phyloP scores from a whole-genome alignment of 768 basidiomycete genomes.

The Crepidotus variabilis region DNA sequence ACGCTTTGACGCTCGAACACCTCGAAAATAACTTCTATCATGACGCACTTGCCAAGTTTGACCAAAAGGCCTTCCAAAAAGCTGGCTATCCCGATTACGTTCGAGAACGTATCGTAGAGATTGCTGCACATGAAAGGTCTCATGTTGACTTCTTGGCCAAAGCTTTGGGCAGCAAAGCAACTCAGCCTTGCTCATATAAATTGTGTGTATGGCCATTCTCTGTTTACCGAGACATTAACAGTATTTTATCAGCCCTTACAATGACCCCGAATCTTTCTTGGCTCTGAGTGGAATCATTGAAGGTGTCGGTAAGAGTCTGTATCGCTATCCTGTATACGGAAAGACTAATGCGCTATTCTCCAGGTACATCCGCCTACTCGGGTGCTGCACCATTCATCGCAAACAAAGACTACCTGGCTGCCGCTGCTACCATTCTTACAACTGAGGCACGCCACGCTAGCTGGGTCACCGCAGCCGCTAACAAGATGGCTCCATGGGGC shows the following conservation, averaged over 20 bases:
- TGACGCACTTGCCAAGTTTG: slow-evolving; percentile 40
- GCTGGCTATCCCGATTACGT: slow-evolving; percentile 49
- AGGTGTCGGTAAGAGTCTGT: slow-evolving; percentile 34
- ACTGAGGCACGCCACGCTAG: slow-evolving; percentile 60
- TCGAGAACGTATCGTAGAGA: slow-evolving; percentile 46
- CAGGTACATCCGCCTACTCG: slow-evolving; percentile 45
- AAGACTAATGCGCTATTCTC: no score
- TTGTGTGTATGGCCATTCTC: slow-evolving; percentile 37
- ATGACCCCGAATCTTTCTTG: slow-evolving; percentile 44
- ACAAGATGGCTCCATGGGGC: slow-evolving; percentile 50
- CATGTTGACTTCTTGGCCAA: slow-evolving; percentile 39
- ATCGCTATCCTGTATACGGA: no score
- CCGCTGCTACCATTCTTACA: slow-evolving; percentile 55
- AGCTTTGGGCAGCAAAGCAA: slow-evolving; percentile 35
- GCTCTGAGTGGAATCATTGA: slow-evolving; percentile 49
- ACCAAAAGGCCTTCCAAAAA: slow-evolving; percentile 37
- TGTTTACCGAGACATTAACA: neutral
- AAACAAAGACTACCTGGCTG: slow-evolving; percentile 45
- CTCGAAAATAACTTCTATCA: slow-evolving; percentile 44
- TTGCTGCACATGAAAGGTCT: slow-evolving; percentile 46
- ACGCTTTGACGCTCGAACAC: slow-evolving; percentile 45
- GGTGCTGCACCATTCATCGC: slow-evolving; percentile 48
- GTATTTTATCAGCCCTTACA: slow-evolving; percentile 28
- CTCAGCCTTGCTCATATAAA: slow-evolving; percentile 54
- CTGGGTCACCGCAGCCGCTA: slow-evolving; percentile 53